Percentiles rank a stretch among this genome's conserved stretches.
phyloP scores from a whole-genome alignment of 2,329 filamentous ascomycete genomes.

The Alternaria sp. region DNA sequence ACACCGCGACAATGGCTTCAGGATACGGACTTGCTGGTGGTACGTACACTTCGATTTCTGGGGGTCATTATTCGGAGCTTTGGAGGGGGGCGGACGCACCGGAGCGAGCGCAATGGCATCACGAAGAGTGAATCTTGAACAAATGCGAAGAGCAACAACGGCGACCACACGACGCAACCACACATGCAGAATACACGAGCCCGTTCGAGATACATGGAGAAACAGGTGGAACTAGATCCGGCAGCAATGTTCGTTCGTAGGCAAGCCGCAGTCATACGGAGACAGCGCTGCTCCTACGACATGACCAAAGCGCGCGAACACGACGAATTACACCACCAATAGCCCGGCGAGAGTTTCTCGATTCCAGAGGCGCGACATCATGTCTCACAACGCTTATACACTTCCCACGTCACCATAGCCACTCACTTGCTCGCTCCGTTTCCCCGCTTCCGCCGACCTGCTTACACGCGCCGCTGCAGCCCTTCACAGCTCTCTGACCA shows the following conservation, averaged over 20 bases:
- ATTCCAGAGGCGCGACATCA: no score
- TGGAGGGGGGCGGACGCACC: slow-evolving; percentile 16
- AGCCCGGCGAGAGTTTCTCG: background rate
- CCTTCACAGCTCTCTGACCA: background rate
- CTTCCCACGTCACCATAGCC: no score
- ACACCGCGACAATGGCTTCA: slow-evolving; percentile 71
- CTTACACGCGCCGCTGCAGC: background rate
- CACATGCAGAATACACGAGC: background rate
- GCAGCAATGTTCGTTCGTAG: fast-evolving
- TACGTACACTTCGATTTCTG: slow-evolving; percentile 55
- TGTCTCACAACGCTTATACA: background rate
- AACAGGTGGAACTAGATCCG: no score
- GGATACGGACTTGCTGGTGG: slow-evolving; percentile 84
- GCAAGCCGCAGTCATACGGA: background rate
- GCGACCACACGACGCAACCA: background rate
- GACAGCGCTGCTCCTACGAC: background rate
- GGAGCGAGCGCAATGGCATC: slow-evolving; percentile 30
- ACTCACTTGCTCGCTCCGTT: background rate
- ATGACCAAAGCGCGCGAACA: background rate
- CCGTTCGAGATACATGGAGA: fast-evolving
- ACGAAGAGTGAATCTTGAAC: slow-evolving; percentile 17
- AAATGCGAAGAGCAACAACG: slow-evolving; percentile 12
- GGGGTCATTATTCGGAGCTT: slow-evolving; percentile 5
- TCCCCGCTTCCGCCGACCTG: background rate
- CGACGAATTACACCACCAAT: background rate